Conservation (phyloP, 331 rosid genomes). For the Rhamnella rubrinervis region DNA sequence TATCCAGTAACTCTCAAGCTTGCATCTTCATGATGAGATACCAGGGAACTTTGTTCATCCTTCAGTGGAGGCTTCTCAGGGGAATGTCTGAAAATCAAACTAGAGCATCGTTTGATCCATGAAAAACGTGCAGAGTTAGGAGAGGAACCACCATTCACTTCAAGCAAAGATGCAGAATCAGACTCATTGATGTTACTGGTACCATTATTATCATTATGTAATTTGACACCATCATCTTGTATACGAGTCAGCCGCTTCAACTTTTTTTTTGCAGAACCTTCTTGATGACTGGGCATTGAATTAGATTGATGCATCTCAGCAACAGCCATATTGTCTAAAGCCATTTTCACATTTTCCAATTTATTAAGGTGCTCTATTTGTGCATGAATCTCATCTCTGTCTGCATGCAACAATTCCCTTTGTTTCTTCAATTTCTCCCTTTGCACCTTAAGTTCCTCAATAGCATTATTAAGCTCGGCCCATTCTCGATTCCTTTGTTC, state of each 20-base stretch:
- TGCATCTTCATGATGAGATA: slow-evolving; percentile 24
- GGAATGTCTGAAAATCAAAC: slow-evolving; percentile 64
- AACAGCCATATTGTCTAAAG: slow-evolving; percentile 53
- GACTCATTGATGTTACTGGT: slow-evolving; percentile 35
- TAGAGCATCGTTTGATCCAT: slow-evolving; percentile 75
- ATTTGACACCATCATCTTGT: slow-evolving; percentile 25
- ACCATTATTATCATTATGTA: slow-evolving; percentile 30
- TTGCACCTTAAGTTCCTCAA: slow-evolving; percentile 79
- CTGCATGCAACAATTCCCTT: slow-evolving; percentile 80
- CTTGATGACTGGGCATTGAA: slow-evolving; percentile 43
- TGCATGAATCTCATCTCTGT: slow-evolving; percentile 64
- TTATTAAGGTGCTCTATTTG: slow-evolving; percentile 75
- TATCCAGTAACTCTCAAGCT: slow-evolving; percentile 22
- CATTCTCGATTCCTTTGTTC: slow-evolving; percentile 80
- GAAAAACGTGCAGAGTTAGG: slow-evolving; percentile 56
- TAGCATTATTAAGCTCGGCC: slow-evolving; percentile 78
- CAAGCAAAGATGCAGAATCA: slow-evolving; percentile 44
- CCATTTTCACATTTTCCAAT: slow-evolving; percentile 62
- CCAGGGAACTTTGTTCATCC: slow-evolving; percentile 33
- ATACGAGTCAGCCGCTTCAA: slow-evolving; percentile 38
- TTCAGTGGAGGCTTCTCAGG: slow-evolving; percentile 39
- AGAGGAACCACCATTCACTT: slow-evolving; percentile 36
- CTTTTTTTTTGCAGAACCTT: slow-evolving; percentile 41
- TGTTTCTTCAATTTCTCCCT: slow-evolving; percentile 84
- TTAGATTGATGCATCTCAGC: slow-evolving; percentile 56